A percentile compares a stretch with the other conserved stretches of the same genome.
These are phyloP conservation scores for Coniochaeta sp. DNA, from an alignment of 2,329 filamentous ascomycete genomes.

Conservation along the genomic window DNA sequence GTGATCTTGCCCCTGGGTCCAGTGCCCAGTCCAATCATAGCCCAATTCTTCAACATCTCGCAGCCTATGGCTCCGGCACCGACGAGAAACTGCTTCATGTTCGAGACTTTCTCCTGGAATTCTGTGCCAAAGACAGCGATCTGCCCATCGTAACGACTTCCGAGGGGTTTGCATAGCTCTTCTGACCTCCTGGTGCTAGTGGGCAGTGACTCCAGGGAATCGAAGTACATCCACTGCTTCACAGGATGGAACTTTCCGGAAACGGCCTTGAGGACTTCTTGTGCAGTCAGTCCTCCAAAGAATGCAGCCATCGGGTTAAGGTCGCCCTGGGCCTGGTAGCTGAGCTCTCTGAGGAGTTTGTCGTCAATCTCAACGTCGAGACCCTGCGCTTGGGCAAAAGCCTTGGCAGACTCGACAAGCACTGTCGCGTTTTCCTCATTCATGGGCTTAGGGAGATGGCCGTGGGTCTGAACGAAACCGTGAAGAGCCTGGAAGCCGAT, in stretches of 20 bases:
- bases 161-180: slow-evolving; percentile 78
- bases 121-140: slow-evolving; percentile 93
- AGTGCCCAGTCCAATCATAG: slow-evolving; percentile 91
- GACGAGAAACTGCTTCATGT: slow-evolving; percentile 87
- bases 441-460: slow-evolving; percentile 72
- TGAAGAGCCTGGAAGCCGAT: slow-evolving; percentile 89
- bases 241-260: slow-evolving; percentile 98
- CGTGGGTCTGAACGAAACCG: slow-evolving; percentile 69
- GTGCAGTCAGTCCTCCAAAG: slow-evolving; percentile 87
- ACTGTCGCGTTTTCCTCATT: slow-evolving; percentile 77
- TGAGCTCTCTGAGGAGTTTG: slow-evolving; percentile 86
- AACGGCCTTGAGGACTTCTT: slow-evolving; percentile 93
- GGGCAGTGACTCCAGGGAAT: slow-evolving; percentile 93
- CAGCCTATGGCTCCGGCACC: slow-evolving; percentile 96
- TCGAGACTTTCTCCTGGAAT: slow-evolving; percentile 88
- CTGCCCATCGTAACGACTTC: slow-evolving; percentile 89
- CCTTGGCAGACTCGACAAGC: slow-evolving; percentile 66
- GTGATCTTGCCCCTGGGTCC: slow-evolving; percentile 83
- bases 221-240: slow-evolving; percentile 93
- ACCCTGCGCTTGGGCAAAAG: slow-evolving; percentile 66
- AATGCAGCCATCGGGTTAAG: slow-evolving; percentile 88
- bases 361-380: slow-evolving; percentile 81
- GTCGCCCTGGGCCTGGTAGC: slow-evolving; percentile 89
- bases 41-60: slow-evolving; percentile 99
- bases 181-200: slow-evolving; percentile 67